Evolutionary conservation across 495 filamentous ascomycete genomes (phyloP).

Genomic region (Hypomontagnella submonticulosa): DNA sequence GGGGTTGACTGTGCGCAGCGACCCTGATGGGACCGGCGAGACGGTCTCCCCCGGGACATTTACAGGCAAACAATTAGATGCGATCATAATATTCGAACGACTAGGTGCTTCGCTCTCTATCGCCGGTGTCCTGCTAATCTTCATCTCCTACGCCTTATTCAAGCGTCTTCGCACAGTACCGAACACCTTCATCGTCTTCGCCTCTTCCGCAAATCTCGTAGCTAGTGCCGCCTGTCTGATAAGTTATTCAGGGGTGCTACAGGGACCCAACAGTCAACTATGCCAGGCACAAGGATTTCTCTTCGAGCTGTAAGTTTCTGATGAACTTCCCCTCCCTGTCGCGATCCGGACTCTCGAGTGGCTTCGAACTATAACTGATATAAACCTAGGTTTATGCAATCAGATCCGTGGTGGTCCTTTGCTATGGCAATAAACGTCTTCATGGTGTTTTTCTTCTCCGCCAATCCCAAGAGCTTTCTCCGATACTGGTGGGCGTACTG

Average conservation of each 20-base stretch:
- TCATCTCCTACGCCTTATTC: slow-evolving; percentile 72
- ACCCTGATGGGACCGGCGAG: slow-evolving; percentile 21
- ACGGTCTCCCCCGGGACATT: slow-evolving; percentile 12
- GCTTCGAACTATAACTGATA: slow-evolving; percentile 18
- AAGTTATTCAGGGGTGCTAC: slow-evolving; percentile 62
- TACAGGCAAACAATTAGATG: slow-evolving; percentile 45
- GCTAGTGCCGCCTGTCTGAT: slow-evolving; percentile 82
- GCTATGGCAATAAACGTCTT: slow-evolving; percentile 91
- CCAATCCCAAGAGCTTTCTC: slow-evolving; percentile 71
- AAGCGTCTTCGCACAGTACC: slow-evolving; percentile 76
- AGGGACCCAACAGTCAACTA: slow-evolving; percentile 63
- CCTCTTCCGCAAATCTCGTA: slow-evolving; percentile 82
- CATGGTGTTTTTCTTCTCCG: slow-evolving; percentile 81
- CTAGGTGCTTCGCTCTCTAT: slow-evolving; percentile 69
- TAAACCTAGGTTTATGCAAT: slow-evolving; percentile 64
- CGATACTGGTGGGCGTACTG: slow-evolving; percentile 76
- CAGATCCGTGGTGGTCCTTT: slow-evolving; percentile 69
- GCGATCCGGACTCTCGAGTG: too few relatives aligned
- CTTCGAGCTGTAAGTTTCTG: slow-evolving; percentile 65
- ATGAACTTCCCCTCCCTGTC: too few relatives aligned
- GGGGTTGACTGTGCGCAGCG: slow-evolving; percentile 15
- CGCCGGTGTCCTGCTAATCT: slow-evolving; percentile 73
- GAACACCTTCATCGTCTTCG: slow-evolving; percentile 84
- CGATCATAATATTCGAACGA: slow-evolving; percentile 58
- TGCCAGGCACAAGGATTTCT: slow-evolving; percentile 84